Base-by-base conservation (phyloP, 495 filamentous ascomycete genomes). In the Daldinia grandis region DNA sequence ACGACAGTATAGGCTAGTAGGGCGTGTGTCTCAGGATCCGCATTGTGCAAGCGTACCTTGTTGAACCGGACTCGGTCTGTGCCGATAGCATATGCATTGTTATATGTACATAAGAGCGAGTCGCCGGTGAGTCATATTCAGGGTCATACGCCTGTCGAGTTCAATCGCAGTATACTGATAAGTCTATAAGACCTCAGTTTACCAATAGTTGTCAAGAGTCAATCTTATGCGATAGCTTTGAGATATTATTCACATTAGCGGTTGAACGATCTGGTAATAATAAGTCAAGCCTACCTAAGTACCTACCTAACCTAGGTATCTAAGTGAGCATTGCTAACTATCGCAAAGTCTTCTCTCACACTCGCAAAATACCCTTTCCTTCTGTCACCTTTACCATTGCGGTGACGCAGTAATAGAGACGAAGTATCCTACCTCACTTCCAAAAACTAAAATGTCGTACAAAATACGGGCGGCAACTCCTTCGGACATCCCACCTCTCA, bases 401-500 rank as follows among this genome's bases (percentile, higher is more conserved):
- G 0, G 42, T 5, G 8, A 47, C 42, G 3, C 42, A 10, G 42
- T 47, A 4, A 24, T 47, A 47, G 0, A 5, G 19, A 3, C 3
- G 8, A 3, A 50, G 9, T 28, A 24, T 4, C 25, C 49, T 50
- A 30, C 21, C 40, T 27, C n/a, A 37, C 35, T 35, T 51, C 24
- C 2, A 9, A 30, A 35, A 51, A 49, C 27, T 49, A 56, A 55
- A 12, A 79, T 79, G 77, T 47, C 74, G 27, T 65, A 76, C 66
- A 14, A 65, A 57, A 27, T 73, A 25, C 68, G 78, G 38, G 64
- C 62, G 9, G 78, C 76, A 6, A 62, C 64, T 10, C 33, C 38
- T 12, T 59, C 56, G 8, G 78, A 79, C 27, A 73, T 74, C 12
- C 64, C 69, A 30, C 50, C 55, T 5, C 64, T 79, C 4, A 58